These are phyloP conservation scores for Chaetomium cochliodes DNA, from an alignment of 495 filamentous ascomycete species.

Conservation along the genomic window DNA sequence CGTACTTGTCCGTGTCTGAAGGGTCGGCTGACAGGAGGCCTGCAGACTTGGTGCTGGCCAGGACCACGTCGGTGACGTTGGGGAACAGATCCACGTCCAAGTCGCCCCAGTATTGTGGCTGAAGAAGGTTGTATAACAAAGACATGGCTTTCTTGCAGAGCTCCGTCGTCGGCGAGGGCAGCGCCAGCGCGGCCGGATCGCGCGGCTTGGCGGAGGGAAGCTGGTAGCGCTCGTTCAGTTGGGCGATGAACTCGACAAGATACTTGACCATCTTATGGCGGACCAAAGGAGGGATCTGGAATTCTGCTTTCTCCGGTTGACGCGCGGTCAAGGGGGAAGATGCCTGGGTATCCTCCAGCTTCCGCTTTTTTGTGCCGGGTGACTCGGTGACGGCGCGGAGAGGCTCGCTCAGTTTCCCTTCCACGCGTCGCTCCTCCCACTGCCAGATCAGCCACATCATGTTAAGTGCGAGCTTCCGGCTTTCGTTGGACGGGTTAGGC, in stretches of 20 bases:
- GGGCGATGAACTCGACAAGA: constrained; percentile 88
- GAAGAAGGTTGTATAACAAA: constrained; percentile 81
- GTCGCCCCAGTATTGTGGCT: constrained; percentile 87
- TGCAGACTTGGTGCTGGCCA: constrained; percentile 67
- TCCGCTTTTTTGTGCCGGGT: constrained; percentile 72
- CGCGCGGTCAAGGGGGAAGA: constrained; percentile 51
- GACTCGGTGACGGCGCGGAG: constrained; percentile 59
- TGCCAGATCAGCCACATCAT: constrained; percentile 85
- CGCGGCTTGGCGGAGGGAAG: constrained; percentile 67
- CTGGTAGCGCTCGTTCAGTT: constrained; percentile 77
- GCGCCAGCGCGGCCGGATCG: constrained; percentile 49
- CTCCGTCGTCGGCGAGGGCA: constrained; percentile 60
- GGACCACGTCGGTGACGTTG: constrained; percentile 79
- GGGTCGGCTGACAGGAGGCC: constrained; percentile 74
- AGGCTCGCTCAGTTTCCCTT: constrained; percentile 47
- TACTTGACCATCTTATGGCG: constrained; percentile 84
- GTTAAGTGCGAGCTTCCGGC: constrained; percentile 86
- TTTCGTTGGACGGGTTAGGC: constrained; percentile 85
- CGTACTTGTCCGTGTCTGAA: constrained; percentile 80
- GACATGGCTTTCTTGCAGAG: constrained; percentile 80
- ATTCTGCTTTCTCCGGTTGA: constrained; percentile 61
- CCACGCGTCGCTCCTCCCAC: constrained; percentile 83
- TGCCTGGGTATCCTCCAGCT: constrained; percentile 56
- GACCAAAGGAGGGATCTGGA: constrained; percentile 62
- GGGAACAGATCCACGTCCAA: constrained; percentile 88